These are phyloP conservation scores for Tetrapisispora taiwanensis DNA, from an alignment of 805 yeast genomes.

Conservation along the genomic window DNA sequence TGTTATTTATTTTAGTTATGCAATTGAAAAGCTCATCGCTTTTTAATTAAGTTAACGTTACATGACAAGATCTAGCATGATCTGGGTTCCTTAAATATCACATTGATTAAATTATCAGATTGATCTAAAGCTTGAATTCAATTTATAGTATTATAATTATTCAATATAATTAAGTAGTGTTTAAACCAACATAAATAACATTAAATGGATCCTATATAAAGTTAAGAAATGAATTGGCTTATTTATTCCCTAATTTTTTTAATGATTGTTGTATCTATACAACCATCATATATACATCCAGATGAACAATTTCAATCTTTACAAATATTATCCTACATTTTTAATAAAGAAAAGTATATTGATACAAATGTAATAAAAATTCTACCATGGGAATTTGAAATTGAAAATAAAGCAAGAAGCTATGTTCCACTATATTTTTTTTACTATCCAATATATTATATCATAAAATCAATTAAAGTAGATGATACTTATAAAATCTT, in stretches of 20 bases:
- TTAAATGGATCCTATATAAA: not conserved
- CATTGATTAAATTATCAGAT: too few relatives aligned
- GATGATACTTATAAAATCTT: conserved; percentile 41
- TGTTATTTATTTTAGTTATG: too few relatives aligned
- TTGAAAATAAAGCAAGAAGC: conserved; percentile 47
- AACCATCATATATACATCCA: conserved; percentile 83
- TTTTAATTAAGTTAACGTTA: too few relatives aligned
- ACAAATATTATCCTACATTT: conserved; percentile 41
- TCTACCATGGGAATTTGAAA: conserved; percentile 77
- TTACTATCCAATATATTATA: conserved; percentile 55
- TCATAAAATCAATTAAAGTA: conserved; percentile 1
- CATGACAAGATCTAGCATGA: too few relatives aligned
- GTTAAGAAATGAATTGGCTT: not conserved
- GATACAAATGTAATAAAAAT: conserved; percentile 15
- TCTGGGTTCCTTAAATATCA: too few relatives aligned
- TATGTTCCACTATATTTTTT: conserved; percentile 53
- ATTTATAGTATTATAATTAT: too few relatives aligned
- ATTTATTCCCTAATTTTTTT: not conserved
- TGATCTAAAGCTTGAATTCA: too few relatives aligned
- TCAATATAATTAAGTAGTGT: too few relatives aligned
- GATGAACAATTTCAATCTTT: conserved; percentile 95
- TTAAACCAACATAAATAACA: too few relatives aligned
- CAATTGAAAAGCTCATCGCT: too few relatives aligned
- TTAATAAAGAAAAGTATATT: not conserved
- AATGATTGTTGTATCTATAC: not conserved